phyloP scores from a whole-genome alignment of 1,139 yeast species.

The Lipomyces yarrowii region DNA sequence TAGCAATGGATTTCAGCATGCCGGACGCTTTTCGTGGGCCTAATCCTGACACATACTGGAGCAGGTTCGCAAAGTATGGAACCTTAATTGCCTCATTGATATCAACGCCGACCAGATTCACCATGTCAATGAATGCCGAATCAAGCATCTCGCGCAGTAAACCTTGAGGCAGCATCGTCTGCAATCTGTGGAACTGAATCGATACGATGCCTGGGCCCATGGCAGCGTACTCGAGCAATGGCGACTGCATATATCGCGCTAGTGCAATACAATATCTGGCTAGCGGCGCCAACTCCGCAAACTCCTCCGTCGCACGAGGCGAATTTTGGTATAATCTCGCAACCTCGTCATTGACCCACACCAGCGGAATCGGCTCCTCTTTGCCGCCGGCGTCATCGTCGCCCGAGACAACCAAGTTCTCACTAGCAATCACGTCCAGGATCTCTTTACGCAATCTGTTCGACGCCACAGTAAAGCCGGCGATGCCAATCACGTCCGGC shows the following conservation, averaged over 20 bases:
- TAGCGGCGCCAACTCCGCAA: slow-evolving; percentile 82
- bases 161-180: slow-evolving; percentile 68
- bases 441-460: slow-evolving; percentile 63
- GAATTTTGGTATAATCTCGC: slow-evolving; percentile 88
- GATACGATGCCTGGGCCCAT: slow-evolving; percentile 74
- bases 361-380: slow-evolving; percentile 52
- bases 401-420: slow-evolving; percentile 58
- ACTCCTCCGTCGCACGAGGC: slow-evolving; percentile 71
- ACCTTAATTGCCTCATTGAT: slow-evolving; percentile 86
- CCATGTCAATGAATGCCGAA: slow-evolving; percentile 84
- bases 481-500: slow-evolving; percentile 88
- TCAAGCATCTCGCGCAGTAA: slow-evolving; percentile 68
- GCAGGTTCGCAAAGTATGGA: slow-evolving; percentile 64
- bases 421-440: slow-evolving; percentile 47
- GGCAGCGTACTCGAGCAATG: slow-evolving; percentile 83
- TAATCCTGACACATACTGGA: slow-evolving; percentile 84
- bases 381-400: slow-evolving; percentile 49
- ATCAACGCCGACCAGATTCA: slow-evolving; percentile 90
- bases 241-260: slow-evolving; percentile 89
- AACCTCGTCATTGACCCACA: slow-evolving; percentile 92
- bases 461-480: slow-evolving; percentile 82
- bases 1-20: slow-evolving; percentile 75
- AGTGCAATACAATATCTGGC: slow-evolving; percentile 86
- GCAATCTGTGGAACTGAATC: slow-evolving; percentile 74
- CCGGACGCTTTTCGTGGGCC: slow-evolving; percentile 97